Evolutionary conservation across 306 rosid species (phyloP).

Genomic region (Morella rubra): DNA sequence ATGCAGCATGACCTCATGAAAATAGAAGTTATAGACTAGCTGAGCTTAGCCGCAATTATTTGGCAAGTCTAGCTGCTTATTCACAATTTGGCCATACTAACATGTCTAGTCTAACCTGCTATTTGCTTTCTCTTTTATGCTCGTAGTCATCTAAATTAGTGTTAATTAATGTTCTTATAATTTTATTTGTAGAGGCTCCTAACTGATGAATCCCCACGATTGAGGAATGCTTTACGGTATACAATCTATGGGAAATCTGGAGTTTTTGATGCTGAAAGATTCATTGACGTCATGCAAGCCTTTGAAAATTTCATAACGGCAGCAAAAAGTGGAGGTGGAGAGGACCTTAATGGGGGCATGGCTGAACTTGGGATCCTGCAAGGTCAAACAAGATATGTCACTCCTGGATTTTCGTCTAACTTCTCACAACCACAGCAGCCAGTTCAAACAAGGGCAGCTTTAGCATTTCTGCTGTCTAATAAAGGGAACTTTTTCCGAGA

Average conservation of each 20-base stretch:
- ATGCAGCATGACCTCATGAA: background rate
- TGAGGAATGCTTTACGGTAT: slow-evolving; percentile 82
- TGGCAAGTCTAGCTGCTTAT: background rate
- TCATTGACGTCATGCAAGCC: slow-evolving; percentile 99
- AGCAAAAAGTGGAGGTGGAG: slow-evolving; percentile 99
- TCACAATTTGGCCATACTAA: background rate
- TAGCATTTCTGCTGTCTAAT: slow-evolving; percentile 80
- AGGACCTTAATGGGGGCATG: slow-evolving; percentile 74
- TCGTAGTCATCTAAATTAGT: slow-evolving; percentile 25
- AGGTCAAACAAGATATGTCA: slow-evolving; percentile 42
- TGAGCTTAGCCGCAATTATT: background rate
- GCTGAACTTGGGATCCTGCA: slow-evolving; percentile 79
- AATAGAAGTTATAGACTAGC: background rate
- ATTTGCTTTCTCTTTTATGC: slow-evolving; percentile 12
- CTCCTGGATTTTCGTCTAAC: slow-evolving; percentile 49
- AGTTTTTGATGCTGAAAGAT: slow-evolving; percentile 92
- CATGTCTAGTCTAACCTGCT: background rate
- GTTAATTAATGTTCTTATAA: slow-evolving; percentile 18
- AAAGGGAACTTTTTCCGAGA: slow-evolving; percentile 93
- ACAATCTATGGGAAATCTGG: slow-evolving; percentile 97
- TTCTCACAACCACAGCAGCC: slow-evolving; percentile 54
- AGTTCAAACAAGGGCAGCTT: slow-evolving; percentile 89
- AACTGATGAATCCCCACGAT: slow-evolving; percentile 96
- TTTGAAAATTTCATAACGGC: slow-evolving; percentile 94
- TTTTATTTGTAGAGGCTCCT: slow-evolving; percentile 74